These are phyloP conservation scores for Phaeosphaeriaceae sp. DNA, from an alignment of 2,329 filamentous ascomycete species.

Conservation along the genomic window DNA sequence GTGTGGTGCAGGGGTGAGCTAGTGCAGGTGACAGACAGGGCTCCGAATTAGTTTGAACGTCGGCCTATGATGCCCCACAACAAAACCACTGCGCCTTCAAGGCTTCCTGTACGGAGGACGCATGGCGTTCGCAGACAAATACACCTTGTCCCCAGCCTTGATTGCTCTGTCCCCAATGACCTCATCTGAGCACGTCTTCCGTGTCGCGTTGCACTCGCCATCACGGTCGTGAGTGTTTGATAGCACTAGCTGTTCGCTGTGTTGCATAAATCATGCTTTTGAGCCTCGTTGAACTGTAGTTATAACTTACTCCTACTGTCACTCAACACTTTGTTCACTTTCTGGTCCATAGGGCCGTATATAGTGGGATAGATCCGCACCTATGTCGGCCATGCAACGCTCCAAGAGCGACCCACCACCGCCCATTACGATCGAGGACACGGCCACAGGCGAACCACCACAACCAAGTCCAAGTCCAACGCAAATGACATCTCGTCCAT, in stretches of 20 bases:
- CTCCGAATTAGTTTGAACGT: too few species aligned
- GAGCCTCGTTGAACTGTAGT: too few species aligned
- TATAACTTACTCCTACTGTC: too few species aligned
- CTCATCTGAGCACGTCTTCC: too few species aligned
- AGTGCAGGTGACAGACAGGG: not conserved
- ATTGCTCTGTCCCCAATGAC: not conserved
- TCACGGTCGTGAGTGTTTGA: not conserved
- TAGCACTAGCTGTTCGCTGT: not conserved
- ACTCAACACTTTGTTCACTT: too few species aligned
- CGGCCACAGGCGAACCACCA: constrained; percentile 28
- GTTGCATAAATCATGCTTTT: too few species aligned
- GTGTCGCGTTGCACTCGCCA: too few species aligned
- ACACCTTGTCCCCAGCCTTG: not conserved
- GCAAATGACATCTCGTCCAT: constrained; percentile 17
- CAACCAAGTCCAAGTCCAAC: constrained; percentile 30
- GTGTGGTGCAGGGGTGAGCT: constrained; percentile 1
- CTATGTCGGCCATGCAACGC: constrained; percentile 13
- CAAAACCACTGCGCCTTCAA: not conserved
- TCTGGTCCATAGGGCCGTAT: too few species aligned
- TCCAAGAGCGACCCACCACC: constrained; percentile 36
- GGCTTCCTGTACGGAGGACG: too few species aligned
- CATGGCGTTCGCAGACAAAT: too few species aligned
- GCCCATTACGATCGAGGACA: constrained; percentile 46
- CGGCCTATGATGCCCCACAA: not conserved
- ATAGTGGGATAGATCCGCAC: too few species aligned